These are phyloP conservation scores for Penicillium maclennaniae DNA, from an alignment of 495 filamentous ascomycete species.

Conservation along the genomic window DNA sequence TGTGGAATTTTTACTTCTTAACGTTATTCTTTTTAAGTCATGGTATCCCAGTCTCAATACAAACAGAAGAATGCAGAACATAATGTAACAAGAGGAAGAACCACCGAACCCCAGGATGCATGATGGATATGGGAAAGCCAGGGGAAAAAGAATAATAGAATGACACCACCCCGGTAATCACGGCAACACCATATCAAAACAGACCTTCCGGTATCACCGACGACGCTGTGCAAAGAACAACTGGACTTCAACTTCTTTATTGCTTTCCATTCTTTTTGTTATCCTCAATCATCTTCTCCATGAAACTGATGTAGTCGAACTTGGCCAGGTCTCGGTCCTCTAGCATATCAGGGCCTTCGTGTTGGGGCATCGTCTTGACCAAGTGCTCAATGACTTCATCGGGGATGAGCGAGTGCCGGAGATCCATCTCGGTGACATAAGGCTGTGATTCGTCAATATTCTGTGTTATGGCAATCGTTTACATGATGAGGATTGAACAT, in stretches of 20 bases:
- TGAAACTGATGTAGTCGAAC: conserved; percentile 90
- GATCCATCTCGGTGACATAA: conserved; percentile 96
- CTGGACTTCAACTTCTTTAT: conserved; percentile 16
- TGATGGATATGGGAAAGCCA: conserved; percentile 20
- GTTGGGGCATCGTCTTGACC: conserved; percentile 75
- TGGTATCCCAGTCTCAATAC: conserved; percentile 24
- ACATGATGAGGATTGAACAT: conserved; percentile 19
- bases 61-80: conserved; percentile 19
- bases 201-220: conserved; percentile 22
- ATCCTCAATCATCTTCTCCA: conserved; percentile 66
- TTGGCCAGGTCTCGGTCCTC: conserved; percentile 73
- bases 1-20: background rate
- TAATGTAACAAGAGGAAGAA: conserved; percentile 19
- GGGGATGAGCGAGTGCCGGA: conserved; percentile 88
- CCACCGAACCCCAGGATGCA: conserved; percentile 33
- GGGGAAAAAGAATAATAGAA: conserved; percentile 12
- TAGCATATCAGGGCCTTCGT: conserved; percentile 72
- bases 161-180: conserved; percentile 4
- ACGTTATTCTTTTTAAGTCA: conserved; percentile 10
- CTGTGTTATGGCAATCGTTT: background rate
- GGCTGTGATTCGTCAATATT: conserved; percentile 47
- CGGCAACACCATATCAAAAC: conserved; percentile 22
- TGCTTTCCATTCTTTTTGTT: conserved; percentile 32
- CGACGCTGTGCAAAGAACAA: conserved; percentile 28
- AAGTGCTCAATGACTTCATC: conserved; percentile 94